A percentile compares a stretch with the other conserved stretches of the same genome.
phyloP scores from a whole-genome alignment of 345 rosid species.

The Citropsis articulata region DNA sequence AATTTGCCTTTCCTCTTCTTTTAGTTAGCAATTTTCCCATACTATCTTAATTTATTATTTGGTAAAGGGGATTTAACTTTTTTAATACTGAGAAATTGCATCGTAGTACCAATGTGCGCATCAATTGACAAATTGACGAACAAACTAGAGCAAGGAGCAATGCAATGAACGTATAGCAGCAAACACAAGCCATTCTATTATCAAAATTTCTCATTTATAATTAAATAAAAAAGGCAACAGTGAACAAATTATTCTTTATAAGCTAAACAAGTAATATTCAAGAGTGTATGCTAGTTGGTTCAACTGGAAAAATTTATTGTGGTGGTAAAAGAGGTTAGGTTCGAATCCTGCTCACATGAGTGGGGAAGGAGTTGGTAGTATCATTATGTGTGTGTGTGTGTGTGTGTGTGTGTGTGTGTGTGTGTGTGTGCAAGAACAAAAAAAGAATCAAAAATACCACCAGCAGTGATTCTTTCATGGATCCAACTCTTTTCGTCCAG shows the following conservation, averaged over 20 bases:
- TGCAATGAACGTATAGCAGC: not conserved
- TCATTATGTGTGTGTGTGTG: too few relatives aligned
- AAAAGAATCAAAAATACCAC: slow-evolving; percentile 37
- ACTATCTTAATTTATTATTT: not conserved
- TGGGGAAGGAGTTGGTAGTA: not conserved
- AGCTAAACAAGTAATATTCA: not conserved
- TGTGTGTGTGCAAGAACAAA: too few relatives aligned
- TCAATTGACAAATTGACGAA: not conserved
- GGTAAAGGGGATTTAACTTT: not conserved
- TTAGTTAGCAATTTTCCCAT: not conserved
- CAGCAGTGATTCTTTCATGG: slow-evolving; percentile 20
- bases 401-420: too few relatives aligned
- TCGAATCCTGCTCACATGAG: not conserved
- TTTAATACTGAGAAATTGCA: not conserved
- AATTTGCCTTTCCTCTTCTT: not conserved
- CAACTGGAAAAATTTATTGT: not conserved
- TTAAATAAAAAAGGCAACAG: not conserved
- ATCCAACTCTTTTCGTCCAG: slow-evolving; percentile 68
- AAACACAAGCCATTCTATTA: not conserved
- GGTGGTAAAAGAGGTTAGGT: not conserved
- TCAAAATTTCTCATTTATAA: not conserved
- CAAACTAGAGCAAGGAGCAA: not conserved
- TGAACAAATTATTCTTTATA: not conserved
- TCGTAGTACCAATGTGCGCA: not conserved
- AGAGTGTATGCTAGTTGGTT: not conserved